Evolutionary conservation across 306 rosid genomes (phyloP).

Genomic region (Vigna mungo): DNA sequence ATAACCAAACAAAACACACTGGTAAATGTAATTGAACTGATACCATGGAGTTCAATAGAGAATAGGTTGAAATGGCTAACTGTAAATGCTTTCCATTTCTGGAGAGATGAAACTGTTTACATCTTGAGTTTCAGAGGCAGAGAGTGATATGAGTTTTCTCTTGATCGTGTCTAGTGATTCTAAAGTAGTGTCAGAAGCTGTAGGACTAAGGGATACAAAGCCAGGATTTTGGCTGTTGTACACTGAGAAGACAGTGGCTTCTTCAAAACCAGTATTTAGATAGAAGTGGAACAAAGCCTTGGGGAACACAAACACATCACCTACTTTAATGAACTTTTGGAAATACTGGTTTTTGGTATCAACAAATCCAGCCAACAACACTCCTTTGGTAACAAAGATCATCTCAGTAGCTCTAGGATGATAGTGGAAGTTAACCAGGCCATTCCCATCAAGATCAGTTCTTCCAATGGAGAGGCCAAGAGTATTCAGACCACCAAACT

Average conservation of each 20-base stretch:
- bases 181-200: slow-evolving; percentile 46
- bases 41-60: slow-evolving; percentile 18
- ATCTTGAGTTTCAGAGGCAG: slow-evolving; percentile 45
- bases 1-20: slow-evolving; percentile 23
- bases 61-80: slow-evolving; percentile 29
- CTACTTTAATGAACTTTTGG: slow-evolving; percentile 52
- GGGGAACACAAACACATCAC: slow-evolving; percentile 84
- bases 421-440: slow-evolving; percentile 59
- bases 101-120: slow-evolving; percentile 15
- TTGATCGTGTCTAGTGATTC: slow-evolving; percentile 51
- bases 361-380: slow-evolving; percentile 65
- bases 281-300: slow-evolving; percentile 73
- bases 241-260: slow-evolving; percentile 65
- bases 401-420: slow-evolving; percentile 90
- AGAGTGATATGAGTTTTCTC: slow-evolving; percentile 45
- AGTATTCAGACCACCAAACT: slow-evolving; percentile 73
- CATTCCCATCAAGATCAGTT: slow-evolving; percentile 60
- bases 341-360: slow-evolving; percentile 66
- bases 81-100: slow-evolving; percentile 43
- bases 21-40: slow-evolving; percentile 15
- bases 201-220: slow-evolving; percentile 40
- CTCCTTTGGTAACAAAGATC: slow-evolving; percentile 69
- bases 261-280: slow-evolving; percentile 58
- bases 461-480: slow-evolving; percentile 81
- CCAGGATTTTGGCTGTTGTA: slow-evolving; percentile 84